These are phyloP conservation scores for Phtheirospermum japonicum DNA, from an alignment of 257 asterid species.

Conservation along the genomic window DNA sequence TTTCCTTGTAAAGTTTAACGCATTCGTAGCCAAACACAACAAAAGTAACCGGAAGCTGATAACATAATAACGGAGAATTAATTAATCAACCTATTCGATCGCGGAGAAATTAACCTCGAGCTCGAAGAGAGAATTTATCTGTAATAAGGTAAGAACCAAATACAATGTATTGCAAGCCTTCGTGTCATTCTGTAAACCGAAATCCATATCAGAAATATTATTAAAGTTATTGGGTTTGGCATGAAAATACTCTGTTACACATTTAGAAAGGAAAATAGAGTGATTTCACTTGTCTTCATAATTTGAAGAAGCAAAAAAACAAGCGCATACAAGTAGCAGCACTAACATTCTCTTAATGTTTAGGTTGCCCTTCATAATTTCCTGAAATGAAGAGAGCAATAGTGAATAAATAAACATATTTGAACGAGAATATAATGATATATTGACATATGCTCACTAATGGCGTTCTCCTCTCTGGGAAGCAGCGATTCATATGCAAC, in stretches of 20 bases:
- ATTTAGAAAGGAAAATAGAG: too few relatives aligned
- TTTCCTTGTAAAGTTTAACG: conserved; percentile 71
- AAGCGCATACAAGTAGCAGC: conserved; percentile 68
- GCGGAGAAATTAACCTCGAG: too few relatives aligned
- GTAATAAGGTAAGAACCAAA: too few relatives aligned
- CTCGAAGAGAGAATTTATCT: conserved; percentile 42
- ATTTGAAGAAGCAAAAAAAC: conserved; percentile 78
- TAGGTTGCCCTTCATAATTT: conserved; percentile 59
- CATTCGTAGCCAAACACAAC: conserved; percentile 66
- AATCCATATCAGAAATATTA: too few relatives aligned
- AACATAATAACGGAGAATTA: too few relatives aligned
- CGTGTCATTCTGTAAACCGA: too few relatives aligned
- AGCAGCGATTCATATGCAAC: conserved; percentile 56
- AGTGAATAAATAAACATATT: neutral
- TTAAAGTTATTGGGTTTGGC: too few relatives aligned
- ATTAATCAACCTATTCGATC: neutral
- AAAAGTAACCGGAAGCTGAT: conserved; percentile 66
- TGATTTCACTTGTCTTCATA: too few relatives aligned
- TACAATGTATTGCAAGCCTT: too few relatives aligned
- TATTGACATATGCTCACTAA: conserved; percentile 41
- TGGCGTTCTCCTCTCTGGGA: conserved; percentile 60
- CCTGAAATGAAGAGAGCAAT: conserved; percentile 42
- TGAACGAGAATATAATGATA: neutral
- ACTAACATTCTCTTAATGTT: conserved; percentile 48
- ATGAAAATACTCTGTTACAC: too few relatives aligned